Evolutionary conservation across 495 filamentous ascomycete genomes (phyloP).

Genomic region (Umbilicaria muhlenbergii): DNA sequence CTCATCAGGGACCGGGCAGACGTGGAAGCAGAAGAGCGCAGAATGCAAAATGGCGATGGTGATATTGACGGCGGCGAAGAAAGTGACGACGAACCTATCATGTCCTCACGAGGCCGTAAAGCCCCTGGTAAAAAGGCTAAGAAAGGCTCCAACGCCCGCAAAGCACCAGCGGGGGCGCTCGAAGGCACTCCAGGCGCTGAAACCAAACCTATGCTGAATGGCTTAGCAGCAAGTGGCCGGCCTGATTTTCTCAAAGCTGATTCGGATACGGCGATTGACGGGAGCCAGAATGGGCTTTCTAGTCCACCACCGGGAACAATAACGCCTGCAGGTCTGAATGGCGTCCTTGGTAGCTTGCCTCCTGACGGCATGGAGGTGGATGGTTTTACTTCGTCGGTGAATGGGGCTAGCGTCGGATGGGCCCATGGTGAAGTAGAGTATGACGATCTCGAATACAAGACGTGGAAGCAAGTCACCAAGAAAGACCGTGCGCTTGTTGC

Average conservation of each 20-base stretch:
- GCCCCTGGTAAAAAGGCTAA: constrained; percentile 66
- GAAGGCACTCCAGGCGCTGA: constrained; percentile 56
- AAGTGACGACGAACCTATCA: constrained; percentile 96
- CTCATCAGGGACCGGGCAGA: constrained; percentile 78
- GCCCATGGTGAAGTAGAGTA: constrained; percentile 34
- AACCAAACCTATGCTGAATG: constrained; percentile 24
- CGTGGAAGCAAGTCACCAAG: constrained; percentile 98
- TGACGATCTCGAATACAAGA: constrained; percentile 84
- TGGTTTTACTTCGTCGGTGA: constrained; percentile 40
- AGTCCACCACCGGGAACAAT: constrained; percentile 69
- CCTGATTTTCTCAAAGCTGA: constrained; percentile 39
- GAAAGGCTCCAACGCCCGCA: constrained; percentile 62
- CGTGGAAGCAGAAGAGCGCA: constrained; percentile 88
- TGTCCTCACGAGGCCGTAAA: constrained; percentile 88
- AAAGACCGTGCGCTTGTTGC: constrained; percentile 85
- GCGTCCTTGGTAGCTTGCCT: constrained; percentile 49
- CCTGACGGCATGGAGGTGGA: constrained; percentile 74
- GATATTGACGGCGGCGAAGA: constrained; percentile 72
- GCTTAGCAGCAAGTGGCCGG: constrained; percentile 30
- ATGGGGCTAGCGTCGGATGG: constrained; percentile 26
- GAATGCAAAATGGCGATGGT: constrained; percentile 53
- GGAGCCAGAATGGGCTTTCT: constrained; percentile 66
- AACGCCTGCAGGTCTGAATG: constrained; percentile 63
- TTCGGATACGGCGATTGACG: constrained; percentile 46
- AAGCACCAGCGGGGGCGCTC: constrained; percentile 40